Percentiles rank a stretch among this genome's conserved stretches.
Conservation (phyloP, 1,284 basidiomycete genomes). For the Apiotrichum brassicae region DNA sequence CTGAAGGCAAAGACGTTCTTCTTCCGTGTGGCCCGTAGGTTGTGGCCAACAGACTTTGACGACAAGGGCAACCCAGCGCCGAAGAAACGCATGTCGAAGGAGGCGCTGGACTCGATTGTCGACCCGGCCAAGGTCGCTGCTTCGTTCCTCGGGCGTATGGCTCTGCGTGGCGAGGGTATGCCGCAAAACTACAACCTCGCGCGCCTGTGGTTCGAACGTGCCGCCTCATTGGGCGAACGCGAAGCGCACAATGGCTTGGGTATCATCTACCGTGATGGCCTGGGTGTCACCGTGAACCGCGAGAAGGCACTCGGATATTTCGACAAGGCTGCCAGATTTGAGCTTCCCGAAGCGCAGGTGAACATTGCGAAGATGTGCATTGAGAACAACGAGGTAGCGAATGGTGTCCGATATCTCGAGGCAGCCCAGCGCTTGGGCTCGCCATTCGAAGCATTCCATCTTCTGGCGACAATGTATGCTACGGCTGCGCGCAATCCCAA, state of each 20-base stretch:
- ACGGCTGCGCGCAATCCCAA: constrained; percentile 50
- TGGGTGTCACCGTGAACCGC: constrained; percentile 54
- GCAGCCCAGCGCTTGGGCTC: constrained; percentile 75
- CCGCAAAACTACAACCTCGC: constrained; percentile 69
- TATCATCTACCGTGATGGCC: constrained; percentile 83
- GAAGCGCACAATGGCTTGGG: constrained; percentile 86
- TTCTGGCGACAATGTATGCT: constrained; percentile 72
- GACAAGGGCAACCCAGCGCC: constrained; percentile 42
- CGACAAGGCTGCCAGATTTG: constrained; percentile 69
- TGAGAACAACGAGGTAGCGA: constrained; percentile 38
- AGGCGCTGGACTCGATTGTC: constrained; percentile 53
- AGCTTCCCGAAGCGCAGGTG: constrained; percentile 83
- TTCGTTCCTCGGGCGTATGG: constrained; percentile 85
- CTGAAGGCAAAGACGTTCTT: constrained; percentile 73
- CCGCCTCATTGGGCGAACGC: constrained; percentile 68
- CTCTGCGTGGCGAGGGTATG: constrained; percentile 86
- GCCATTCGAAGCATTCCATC: constrained; percentile 86
- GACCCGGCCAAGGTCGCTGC: constrained; percentile 68
- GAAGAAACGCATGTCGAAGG: constrained; percentile 53
- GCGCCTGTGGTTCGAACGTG: constrained; percentile 90
- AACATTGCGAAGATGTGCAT: constrained; percentile 81
- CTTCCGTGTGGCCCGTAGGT: constrained; percentile 64
- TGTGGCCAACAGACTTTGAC: constrained; percentile 67
- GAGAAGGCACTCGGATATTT: constrained; percentile 63
- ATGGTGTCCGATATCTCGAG: constrained; percentile 70